A percentile compares a stretch with the other conserved stretches of the same genome.
phyloP scores from a whole-genome alignment of 2,329 filamentous ascomycete genomes.

The Dactylonectria macrodidyma region DNA sequence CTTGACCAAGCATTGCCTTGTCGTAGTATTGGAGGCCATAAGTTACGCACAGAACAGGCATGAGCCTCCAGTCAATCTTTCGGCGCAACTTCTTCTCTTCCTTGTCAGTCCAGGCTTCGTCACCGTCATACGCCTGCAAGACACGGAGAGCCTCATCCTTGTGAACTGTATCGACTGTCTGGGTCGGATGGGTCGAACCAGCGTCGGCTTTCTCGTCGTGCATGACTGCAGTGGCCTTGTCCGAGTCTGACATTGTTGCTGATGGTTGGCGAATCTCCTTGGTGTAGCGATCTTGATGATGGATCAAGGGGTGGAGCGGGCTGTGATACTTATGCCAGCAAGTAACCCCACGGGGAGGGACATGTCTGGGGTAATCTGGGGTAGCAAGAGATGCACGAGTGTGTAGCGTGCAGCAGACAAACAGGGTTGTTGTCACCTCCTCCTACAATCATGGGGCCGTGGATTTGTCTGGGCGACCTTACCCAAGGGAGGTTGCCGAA shows the following conservation, averaged over 20 bases:
- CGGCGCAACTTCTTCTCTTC: constrained; percentile 60
- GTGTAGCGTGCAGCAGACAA: too few species aligned
- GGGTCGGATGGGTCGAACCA: neutral
- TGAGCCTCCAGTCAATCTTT: constrained; percentile 50
- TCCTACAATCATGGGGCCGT: too few species aligned
- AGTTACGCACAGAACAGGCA: constrained; percentile 62
- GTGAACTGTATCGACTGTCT: constrained; percentile 40
- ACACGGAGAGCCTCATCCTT: constrained; percentile 55
- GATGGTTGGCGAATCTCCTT: neutral
- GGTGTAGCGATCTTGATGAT: too few species aligned
- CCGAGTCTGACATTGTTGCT: constrained; percentile 35
- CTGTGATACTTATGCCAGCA: too few species aligned
- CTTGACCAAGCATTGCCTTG: constrained; percentile 68
- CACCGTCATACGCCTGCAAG: constrained; percentile 57
- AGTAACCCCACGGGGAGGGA: too few species aligned
- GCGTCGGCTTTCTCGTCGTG: constrained; percentile 27
- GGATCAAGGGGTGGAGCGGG: too few species aligned
- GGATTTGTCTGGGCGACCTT: too few species aligned
- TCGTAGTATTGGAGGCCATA: constrained; percentile 65
- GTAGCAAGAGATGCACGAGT: too few species aligned
- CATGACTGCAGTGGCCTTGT: constrained; percentile 33
- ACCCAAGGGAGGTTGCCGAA: too few species aligned
- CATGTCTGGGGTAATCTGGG: too few species aligned
- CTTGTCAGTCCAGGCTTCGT: constrained; percentile 57
- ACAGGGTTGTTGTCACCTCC: too few species aligned